Evolutionary conservation across 2,329 filamentous ascomycete genomes (phyloP).

Genomic region (Alternaria arborescens): DNA sequence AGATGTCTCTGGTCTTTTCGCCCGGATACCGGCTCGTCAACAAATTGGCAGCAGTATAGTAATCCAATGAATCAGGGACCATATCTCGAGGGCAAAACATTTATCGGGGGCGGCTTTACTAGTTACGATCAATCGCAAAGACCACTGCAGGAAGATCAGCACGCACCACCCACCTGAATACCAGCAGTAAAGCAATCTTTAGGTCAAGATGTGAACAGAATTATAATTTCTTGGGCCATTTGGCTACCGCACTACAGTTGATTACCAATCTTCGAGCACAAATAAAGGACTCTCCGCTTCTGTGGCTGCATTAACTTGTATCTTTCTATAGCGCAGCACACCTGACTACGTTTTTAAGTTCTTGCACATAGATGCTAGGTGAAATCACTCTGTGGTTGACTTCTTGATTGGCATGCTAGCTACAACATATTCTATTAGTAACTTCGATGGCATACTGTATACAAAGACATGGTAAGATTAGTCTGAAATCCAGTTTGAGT

Average conservation of each 20-base stretch:
- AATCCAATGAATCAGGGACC: neutral
- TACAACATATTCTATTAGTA: neutral
- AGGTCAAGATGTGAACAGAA: neutral
- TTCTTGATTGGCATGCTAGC: no score
- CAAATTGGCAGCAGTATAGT: neutral
- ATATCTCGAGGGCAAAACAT: neutral
- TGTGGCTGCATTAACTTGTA: no score
- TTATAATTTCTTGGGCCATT: neutral
- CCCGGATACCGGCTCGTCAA: neutral
- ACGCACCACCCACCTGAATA: neutral
- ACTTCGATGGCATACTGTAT: neutral
- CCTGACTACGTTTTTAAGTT: no score
- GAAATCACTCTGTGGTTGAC: no score
- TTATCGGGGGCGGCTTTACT: neutral
- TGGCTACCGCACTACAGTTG: neutral
- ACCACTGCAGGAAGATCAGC: neutral
- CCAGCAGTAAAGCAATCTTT: neutral
- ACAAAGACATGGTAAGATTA: no score
- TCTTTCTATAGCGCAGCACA: no score
- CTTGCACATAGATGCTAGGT: no score
- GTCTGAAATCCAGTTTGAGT: no score
- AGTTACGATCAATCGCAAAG: neutral
- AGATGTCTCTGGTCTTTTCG: neutral
- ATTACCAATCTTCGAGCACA: neutral
- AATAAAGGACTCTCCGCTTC: neutral